phyloP scores from a whole-genome alignment of 805 yeast genomes.

The Barnettozyma sp. region DNA sequence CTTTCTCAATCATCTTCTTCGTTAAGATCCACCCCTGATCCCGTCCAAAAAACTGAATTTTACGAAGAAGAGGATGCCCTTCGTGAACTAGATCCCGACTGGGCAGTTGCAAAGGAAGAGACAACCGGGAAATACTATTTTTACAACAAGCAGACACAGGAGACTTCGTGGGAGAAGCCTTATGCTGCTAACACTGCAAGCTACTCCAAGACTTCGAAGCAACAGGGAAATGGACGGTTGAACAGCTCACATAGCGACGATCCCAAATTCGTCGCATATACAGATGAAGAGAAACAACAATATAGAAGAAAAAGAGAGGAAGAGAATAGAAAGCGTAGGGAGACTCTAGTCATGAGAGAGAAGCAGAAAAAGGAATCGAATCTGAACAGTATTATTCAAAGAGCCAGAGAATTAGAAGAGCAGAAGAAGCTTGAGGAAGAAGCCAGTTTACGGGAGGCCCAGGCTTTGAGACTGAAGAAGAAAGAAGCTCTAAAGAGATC shows the following conservation, averaged over 20 bases:
- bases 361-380: conserved; percentile 16
- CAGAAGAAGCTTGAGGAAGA: conserved; percentile 20
- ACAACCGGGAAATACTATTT: conserved; percentile 40
- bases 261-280: conserved; percentile 1
- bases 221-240: no score
- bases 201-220: no score
- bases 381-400: conserved; percentile 34
- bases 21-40: conserved; percentile 7
- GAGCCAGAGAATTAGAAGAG: conserved; percentile 29
- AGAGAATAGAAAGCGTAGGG: conserved; percentile 23
- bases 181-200: no score
- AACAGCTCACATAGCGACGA: no score
- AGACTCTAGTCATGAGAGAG: conserved; percentile 20
- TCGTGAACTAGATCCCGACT: conserved; percentile 5
- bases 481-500: conserved; percentile 31
- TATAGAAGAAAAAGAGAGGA: conserved; percentile 28
- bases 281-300: conserved; percentile 21
- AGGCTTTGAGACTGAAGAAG: conserved; percentile 19
- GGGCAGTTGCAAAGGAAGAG: conserved; percentile 42
- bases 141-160: conserved; percentile 36
- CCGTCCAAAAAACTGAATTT: conserved; percentile 44
- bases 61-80: conserved; percentile 3
- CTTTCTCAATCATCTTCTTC: background rate
- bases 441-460: conserved; percentile 16
- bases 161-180: conserved; percentile 60